These are phyloP conservation scores for Debaryomyces fabryi DNA, from an alignment of 1,139 yeast species.

Conservation along the genomic window DNA sequence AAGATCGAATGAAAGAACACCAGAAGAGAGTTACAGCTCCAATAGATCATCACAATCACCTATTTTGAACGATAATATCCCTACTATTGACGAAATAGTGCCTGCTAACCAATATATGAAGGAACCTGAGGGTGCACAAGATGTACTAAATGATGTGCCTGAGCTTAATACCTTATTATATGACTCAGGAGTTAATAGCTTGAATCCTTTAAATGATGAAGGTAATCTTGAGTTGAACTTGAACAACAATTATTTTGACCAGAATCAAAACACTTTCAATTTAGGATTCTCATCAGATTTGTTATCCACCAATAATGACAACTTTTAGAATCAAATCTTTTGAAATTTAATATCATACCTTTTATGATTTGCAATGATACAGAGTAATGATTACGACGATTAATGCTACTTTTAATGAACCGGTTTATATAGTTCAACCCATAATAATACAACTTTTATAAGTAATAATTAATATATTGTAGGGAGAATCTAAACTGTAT, in stretches of 20 bases:
- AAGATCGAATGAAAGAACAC: conserved; percentile 1
- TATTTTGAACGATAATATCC: neutral
- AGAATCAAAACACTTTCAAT: conserved; percentile 1
- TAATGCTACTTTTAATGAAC: neutral
- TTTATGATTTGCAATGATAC: neutral
- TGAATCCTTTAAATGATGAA: conserved; percentile 8
- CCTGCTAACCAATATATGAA: neutral
- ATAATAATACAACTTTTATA: neutral
- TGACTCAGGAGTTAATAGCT: conserved; percentile 5
- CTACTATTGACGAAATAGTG: conserved; percentile 2
- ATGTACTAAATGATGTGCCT: conserved; percentile 1
- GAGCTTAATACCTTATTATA: conserved; percentile 3
- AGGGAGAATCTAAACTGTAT: neutral
- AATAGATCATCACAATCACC: conserved; percentile 2
- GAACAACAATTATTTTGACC: conserved; percentile 3
- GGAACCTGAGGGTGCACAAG: neutral
- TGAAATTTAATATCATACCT: neutral
- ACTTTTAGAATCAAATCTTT: conserved; percentile 1
- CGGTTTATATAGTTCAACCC: neutral
- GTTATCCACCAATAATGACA: conserved; percentile 7
- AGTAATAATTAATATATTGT: neutral
- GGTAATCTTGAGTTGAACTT: neutral
- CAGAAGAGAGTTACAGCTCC: neutral
- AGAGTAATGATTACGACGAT: neutral
- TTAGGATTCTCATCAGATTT: conserved; percentile 10